Base-by-base conservation (phyloP, 805 yeast species). In the Saturnispora sekii region DNA sequence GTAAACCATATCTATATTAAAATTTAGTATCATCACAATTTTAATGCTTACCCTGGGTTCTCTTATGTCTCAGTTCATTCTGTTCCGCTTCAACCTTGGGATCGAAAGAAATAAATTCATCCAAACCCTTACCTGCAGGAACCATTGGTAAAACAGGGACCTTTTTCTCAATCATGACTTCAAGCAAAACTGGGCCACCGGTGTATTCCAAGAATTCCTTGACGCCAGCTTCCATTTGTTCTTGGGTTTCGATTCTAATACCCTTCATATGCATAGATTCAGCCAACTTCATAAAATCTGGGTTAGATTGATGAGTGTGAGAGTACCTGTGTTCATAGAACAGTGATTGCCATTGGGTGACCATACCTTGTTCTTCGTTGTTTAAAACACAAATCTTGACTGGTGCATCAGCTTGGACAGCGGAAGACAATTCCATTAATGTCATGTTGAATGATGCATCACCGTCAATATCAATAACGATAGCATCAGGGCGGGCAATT, bases 391-490 rank as follows among this genome's bases (percentile, higher is more conserved):
- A 73, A 49, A 86, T 76, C 72, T 93, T 93, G 52, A 93, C 82
- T 47, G 96, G 96, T 41, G 95, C 82, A 50, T 73, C 74, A 49
- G 90, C 95, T 72, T 93, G 97, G 38, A 87, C 95, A 26, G 97
- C 98, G 35, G 95, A 81, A 17, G 90, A 76, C 62, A 93, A 72
- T 72, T 93, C 98, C 65, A 80, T 84, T 51, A 93, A 73, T 18
- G 98, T 88, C 98, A 93, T 93, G 73, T 84, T 86, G 75, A 93
- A 93, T n/a, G 96, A 86, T 16, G 97, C 98, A 65, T 93, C 98
- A 58, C 98, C 98, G 64, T 93, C 98, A 56, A 93, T 87, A 61
- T 93, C 98, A 58, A 93, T 86, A 54, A 93, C 97, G 53, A 84
- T 69, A 38, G 95, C 90, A 53, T 93, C 95, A 48, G 97, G 98